Evolutionary conservation across 2,329 filamentous ascomycete genomes (phyloP), one percentile per base, ranked within the genome.

Genomic region (Penicillium sp.): DNA sequence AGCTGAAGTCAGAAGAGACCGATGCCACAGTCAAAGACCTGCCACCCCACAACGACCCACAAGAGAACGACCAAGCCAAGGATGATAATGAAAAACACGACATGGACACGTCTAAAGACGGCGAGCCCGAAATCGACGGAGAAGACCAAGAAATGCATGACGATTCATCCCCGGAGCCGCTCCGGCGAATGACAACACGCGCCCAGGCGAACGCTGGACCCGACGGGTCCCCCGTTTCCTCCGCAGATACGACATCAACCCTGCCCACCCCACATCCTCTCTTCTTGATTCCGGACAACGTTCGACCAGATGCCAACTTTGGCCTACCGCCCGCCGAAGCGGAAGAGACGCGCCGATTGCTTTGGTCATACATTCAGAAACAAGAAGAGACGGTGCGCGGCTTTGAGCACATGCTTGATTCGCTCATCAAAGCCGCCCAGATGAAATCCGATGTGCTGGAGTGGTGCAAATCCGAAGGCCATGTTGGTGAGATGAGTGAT

Each of bases 401-500:
- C 5, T 80, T 82, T 9, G 76, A 81, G 40, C 76, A 79, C 36
- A 77, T 87, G 59, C 77, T 83, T 43, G 73, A 78, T 5, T 82
- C 80, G n/a, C 68, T 88, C 45, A 73, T 83, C 51, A 77, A 79
- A 53, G 82, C 83, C n/a, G 80, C 83, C 57, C 78, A 82, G 42
- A 80, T 85, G 79, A 76, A 84, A 53, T 77, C 81, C 40, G 77
- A 82, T 34, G 83, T 87, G 1, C 80, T 80, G 62, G 79, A 82
- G 56, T 84, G 81, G 78, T 81, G 79, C 64, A 85, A 84, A 64
- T 83, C 84, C 0, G 84, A 87, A 64, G 84, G 76, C 5, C 85
- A 88, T 67, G 72, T 86, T 14, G 83, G 83, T 4, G 84, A 87
- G 65, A 81, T 87, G 83, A 86, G 82, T 49, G 85, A 88, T 62